Base-by-base conservation (phyloP, 306 rosid genomes). In the Casuarina cunninghamiana region DNA sequence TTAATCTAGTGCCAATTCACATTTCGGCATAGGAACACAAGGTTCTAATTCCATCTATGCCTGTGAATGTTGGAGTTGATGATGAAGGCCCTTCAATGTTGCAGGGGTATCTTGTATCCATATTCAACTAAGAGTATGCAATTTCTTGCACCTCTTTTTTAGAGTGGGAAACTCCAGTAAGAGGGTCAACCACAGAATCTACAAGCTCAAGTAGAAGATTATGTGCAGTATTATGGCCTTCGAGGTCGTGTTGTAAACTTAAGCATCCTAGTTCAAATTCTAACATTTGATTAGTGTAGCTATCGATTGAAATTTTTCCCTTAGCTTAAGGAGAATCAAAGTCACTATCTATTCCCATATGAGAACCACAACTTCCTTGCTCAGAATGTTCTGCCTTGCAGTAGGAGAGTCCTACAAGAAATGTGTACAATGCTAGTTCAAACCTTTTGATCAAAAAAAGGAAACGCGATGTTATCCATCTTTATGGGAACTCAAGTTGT, bases 401-500 rank as follows among this genome's bases (percentile, higher is more conserved):
- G 44, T 76, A 89, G 74, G 93, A 88, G 58, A 78, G 71, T 86
- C 93, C 93, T 74, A 87, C 92, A 74, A 93, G 89, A 87, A 88
- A 86, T 26, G 97, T 76, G 74, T 77, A 82, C 74, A 95, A 78
- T 73, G 97, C 99, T 85, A 95, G 87, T 73, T 91, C 97, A 81
- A 90, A 95, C 93, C 97, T 93, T 82, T 69, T 72, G 16, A 69
- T 5, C 49, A 76, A 26, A 58, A 51, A 55, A 63, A 48, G 77
- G 43, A 79, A 72, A 75, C 62, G 83, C 37, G 42, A 77, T 65
- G 70, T 70, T 73, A 83, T 46, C 46, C 66, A 66, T 62, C 74
- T 82, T 49, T 41, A 70, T 37, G 53, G 67, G 48, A 72, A 77
- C n/a, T 75, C 78, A 83, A 76, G 35, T 72, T n/a, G 21, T 71